These are phyloP conservation scores for Setaria viridis DNA, from an alignment of 202 grass and related monocot genomes.

Conservation along the genomic window DNA sequence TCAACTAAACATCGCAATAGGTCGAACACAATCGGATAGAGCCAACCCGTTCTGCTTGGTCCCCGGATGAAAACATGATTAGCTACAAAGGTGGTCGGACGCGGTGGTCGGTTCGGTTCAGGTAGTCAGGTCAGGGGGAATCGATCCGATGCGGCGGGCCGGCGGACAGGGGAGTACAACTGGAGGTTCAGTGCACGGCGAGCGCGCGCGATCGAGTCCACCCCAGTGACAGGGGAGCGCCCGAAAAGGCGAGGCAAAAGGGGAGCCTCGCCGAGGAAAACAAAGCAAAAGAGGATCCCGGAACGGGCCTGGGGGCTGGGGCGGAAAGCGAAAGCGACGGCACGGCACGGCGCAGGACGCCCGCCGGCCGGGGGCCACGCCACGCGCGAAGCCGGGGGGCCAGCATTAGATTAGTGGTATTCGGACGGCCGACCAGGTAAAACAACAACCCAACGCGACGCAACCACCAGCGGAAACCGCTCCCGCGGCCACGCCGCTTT, in stretches of 20 bases:
- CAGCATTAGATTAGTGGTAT: conserved; percentile 30
- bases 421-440: conserved; percentile 42
- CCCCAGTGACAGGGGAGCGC: conserved; percentile 46
- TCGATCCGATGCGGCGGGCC: not conserved
- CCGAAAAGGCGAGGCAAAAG: conserved; percentile 15
- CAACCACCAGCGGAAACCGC: conserved; percentile 23
- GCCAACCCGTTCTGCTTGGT: too few species aligned
- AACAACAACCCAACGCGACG: not conserved
- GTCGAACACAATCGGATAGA: too few species aligned
- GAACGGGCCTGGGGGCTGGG: not conserved
- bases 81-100: conserved; percentile 1
- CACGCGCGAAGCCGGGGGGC: not conserved
- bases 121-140: not conserved
- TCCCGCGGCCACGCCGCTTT: not conserved
- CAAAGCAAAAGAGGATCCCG: not conserved
- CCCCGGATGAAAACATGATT: too few species aligned
- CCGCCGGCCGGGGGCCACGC: not conserved
- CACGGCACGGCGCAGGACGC: not conserved
- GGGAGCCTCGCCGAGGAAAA: not conserved
- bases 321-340: conserved; percentile 41
- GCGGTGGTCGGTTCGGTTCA: not conserved
- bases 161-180: conserved; percentile 39
- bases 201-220: not conserved
- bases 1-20: too few species aligned
- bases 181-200: conserved; percentile 60